Evolutionary conservation across 2,329 filamentous ascomycete species (phyloP), one percentile per base, ranked within the genome.

Genomic region (Emergomyces pasteurianus): DNA sequence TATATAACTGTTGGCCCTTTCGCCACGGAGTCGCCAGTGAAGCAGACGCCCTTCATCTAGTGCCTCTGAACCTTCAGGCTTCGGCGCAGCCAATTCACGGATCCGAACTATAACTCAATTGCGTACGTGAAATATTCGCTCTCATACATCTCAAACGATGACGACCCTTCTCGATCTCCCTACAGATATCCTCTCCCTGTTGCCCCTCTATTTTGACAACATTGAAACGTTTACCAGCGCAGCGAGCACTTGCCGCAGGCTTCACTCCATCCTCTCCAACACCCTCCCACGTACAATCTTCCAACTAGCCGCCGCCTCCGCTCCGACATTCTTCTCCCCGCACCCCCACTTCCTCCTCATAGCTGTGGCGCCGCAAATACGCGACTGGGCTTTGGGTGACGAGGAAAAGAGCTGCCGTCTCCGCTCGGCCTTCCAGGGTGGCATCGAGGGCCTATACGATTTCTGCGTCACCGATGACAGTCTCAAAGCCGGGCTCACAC

Each of bases 301-400:
- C 8, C 67, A 63, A 1, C 67, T 74, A 23, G 69, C 72, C 12
- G 69, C 67, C 23, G 67, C 72, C 12, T 70, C 71, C n/a, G 64
- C 66, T 1, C 67, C 65, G 7, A 68, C 66, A 40, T 74, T 74
- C 66, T 75, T 74, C 65, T 70, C 69, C 7, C 73, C 73, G 34
- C 69, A 71, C 59, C 73, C 73, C 0, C 65, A 72, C 47, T 73
- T 73, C 58, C 70, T 75, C 9, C 63, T 74, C 46, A 65, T 67
- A 28, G 72, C 72, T 3, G 69, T 68, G 16, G 72, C 71, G 2
- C 63, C 66, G 6, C 66, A 74, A 58, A 63, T 71, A 5, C 67
- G 70, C 8, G 50, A 69, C 53, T 76, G 73, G 73, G 72, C 73
- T 1, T 63, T 73, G 2, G 31, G 61, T 14, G 64, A 64, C 52